Evolutionary conservation across 805 yeast species (phyloP).

Genomic region (Sugiyamaella valdiviana): DNA sequence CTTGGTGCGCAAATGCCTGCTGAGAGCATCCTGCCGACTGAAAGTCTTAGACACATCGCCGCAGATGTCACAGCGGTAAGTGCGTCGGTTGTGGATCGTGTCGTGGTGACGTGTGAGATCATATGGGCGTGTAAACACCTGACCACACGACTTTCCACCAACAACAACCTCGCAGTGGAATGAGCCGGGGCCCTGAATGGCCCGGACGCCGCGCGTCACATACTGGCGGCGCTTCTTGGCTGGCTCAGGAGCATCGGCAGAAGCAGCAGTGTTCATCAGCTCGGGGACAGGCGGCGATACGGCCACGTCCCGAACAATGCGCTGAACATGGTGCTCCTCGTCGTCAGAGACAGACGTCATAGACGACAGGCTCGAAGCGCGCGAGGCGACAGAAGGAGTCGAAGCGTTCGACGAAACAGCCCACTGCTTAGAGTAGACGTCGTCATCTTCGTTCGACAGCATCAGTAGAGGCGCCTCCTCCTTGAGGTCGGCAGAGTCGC

Average conservation of each 20-base stretch:
- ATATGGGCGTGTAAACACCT: slow-evolving; percentile 87
- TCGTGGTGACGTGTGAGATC: slow-evolving; percentile 94
- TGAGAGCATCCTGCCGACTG: slow-evolving; percentile 88
- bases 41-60: slow-evolving; percentile 77
- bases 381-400: not conserved
- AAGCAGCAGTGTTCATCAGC: not conserved
- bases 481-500: not conserved
- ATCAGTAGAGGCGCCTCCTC: not conserved
- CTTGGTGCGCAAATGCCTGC: slow-evolving; percentile 88
- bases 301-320: not conserved
- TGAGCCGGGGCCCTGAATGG: slow-evolving; percentile 7
- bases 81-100: slow-evolving; percentile 88
- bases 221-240: not conserved
- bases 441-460: not conserved
- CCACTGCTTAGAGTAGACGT: not conserved
- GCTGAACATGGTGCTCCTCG: not conserved
- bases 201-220: not conserved
- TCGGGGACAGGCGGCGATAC: not conserved
- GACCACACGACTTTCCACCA: slow-evolving; percentile 57
- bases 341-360: not conserved
- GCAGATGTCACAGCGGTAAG: slow-evolving; percentile 82
- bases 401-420: not conserved
- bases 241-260: not conserved
- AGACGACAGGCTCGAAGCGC: slow-evolving; percentile 8
- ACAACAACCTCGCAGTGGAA: slow-evolving; percentile 33